Base-by-base conservation (phyloP, 176 grass and related monocot species). In the Aegilops longissima region DNA sequence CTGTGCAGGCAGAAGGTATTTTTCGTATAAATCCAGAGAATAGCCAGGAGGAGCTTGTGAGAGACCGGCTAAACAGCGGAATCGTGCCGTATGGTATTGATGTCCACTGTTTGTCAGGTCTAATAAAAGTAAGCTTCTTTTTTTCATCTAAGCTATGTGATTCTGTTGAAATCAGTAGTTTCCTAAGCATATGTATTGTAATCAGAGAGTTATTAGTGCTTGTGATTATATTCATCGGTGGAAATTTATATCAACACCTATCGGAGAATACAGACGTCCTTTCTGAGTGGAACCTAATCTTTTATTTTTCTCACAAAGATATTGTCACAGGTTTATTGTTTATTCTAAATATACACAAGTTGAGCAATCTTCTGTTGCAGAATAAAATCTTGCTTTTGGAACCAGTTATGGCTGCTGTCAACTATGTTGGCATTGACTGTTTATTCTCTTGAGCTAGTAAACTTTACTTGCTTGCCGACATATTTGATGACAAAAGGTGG, bases 1-100 rank as follows among this genome's bases (percentile, higher is more conserved):
- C 31, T 27, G 72, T 77, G 79, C 86, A 93, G 91, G 88, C 88
- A 77, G 93, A 95, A 95, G 93, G 93, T 72, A 95, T 95, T 83
- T 95, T 95, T 81, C 91, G 93, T 81, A 95, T 95, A 44, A 95
- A 92, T 16, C 88, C 93, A 1, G 93, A 95, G 64, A 92, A 95
- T 83, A 95, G 85, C 70, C 90, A 92, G 82, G 90, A 95, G 38
- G 90, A 95, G 58, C 77, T 83, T 92, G 88, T 95, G 62, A 88
- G 90, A 78, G 90, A 95, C 36, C 90, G 86, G 74, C 65, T 95
- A 73, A 95, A 95, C 52, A 83, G 86, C 84, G 93, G 93, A 86
- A 73, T 80, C 61, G 93, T 95, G 61, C 90, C 88, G 1, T 80
- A 92, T 87, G 90, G 93, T 61, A 90, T 95, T 92, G 93, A 95